Percentiles rank a stretch among this genome's conserved stretches.
These are phyloP conservation scores for Pyrus betulifolia DNA, from an alignment of 306 rosid genomes.

Conservation along the genomic window DNA sequence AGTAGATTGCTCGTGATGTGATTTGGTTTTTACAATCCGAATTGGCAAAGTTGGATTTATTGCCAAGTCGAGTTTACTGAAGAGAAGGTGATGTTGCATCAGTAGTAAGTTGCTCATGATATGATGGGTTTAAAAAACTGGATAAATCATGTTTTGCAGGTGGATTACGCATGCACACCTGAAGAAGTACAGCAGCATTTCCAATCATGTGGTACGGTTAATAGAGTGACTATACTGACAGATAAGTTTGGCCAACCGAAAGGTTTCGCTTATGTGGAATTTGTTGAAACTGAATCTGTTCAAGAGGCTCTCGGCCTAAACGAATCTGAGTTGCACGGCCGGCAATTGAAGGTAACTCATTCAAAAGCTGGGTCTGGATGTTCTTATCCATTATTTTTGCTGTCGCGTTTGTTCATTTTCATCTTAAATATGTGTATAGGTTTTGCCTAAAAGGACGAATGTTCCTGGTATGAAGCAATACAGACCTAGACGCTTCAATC, in stretches of 20 bases:
- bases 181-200: conserved; percentile 98
- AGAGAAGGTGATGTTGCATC: not conserved
- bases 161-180: conserved; percentile 95
- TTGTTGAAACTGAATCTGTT: conserved; percentile 76
- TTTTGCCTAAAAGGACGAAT: conserved; percentile 85
- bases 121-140: not conserved
- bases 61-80: not conserved
- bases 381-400: not conserved
- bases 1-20: not conserved
- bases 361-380: not conserved
- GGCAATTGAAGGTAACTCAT: conserved; percentile 67
- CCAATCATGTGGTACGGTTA: conserved; percentile 89
- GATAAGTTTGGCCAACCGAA: conserved; percentile 92
- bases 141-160: conserved; percentile 44
- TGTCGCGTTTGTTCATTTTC: not conserved
- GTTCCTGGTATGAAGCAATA: conserved; percentile 96
- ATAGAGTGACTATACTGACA: conserved; percentile 82
- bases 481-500: conserved; percentile 66
- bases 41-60: not conserved
- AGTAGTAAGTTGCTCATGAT: not conserved
- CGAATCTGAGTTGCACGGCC: conserved; percentile 89
- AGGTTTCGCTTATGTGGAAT: conserved; percentile 96
- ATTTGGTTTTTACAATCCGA: not conserved
- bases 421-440: conserved; percentile 29
- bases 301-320: conserved; percentile 75